Evolutionary conservation across 1,284 basidiomycete genomes (phyloP), one percentile per base, ranked within the genome.

Genomic region (Cronartium quercuum): DNA sequence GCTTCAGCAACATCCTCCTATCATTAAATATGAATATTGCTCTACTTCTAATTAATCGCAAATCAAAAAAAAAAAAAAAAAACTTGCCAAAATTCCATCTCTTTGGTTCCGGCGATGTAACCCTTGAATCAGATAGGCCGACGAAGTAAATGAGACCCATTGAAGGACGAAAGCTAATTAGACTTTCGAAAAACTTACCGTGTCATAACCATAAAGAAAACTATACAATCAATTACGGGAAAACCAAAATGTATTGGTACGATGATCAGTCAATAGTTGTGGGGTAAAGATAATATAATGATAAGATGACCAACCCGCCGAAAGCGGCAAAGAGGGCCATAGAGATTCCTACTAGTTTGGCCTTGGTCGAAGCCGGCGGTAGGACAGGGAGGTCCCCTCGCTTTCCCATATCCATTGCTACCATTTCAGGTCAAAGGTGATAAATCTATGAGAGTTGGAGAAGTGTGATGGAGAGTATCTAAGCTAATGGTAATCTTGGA

Each of bases 271-370:
- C n/a, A n/a, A n/a, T n/a, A n/a, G n/a, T n/a, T n/a, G n/a, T n/a
- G n/a, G n/a, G n/a, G n/a, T n/a, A n/a, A n/a, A n/a, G n/a, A n/a
- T n/a, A n/a, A n/a, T n/a, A n/a, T n/a, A n/a, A n/a, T n/a, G n/a
- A n/a, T n/a, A n/a, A n/a, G n/a, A n/a, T n/a, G 63, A 75, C 64
- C 7, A 37, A 66, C 64, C 71, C 71, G 60, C 71, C 71, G 38
- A 75, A 75, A 21, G 71, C 71, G 2, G 71, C 71, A 66, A 75
- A 75, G n/a, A 75, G 15, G 2, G 65, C 71, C 71, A 75, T 75
- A 24, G 57, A 40, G 18, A 75, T 62, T 18, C 71, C 71, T 1
- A 75, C 71, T 29, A 75, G 38, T 34, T 75, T 75, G 6, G 71
- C 71, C 41, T 57, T 66, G 4, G 57, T 75, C n/a, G 64, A 66